These are phyloP conservation scores for Aspergillus alliaceus DNA, from an alignment of 2,329 filamentous ascomycete genomes.

Conservation along the genomic window DNA sequence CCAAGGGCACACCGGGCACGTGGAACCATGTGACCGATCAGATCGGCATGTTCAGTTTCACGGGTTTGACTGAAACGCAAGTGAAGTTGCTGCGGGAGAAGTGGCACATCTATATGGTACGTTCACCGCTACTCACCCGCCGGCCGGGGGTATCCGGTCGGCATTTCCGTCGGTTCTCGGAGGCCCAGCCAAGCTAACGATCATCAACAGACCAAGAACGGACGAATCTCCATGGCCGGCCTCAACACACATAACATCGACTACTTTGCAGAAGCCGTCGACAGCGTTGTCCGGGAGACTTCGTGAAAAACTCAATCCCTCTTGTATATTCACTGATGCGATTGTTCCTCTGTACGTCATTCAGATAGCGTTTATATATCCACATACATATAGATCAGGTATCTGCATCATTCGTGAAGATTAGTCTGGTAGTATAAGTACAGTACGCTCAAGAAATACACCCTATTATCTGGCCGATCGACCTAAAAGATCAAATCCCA, in stretches of 20 bases:
- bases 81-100: conserved; percentile 48
- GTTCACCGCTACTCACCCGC: background rate
- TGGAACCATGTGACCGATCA: conserved; percentile 99
- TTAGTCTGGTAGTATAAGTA: background rate
- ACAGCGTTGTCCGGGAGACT: conserved; percentile 68
- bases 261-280: conserved; percentile 86
- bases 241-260: conserved; percentile 89
- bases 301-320: conserved; percentile 19
- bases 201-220: conserved; percentile 74
- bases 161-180: background rate
- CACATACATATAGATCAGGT: background rate
- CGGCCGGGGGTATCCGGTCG: background rate
- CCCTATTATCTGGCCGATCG: background rate
- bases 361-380: background rate
- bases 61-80: conserved; percentile 52
- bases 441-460: background rate
- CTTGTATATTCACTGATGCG: conserved; percentile 2
- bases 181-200: conserved; percentile 6
- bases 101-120: conserved; percentile 53
- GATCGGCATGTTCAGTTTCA: conserved; percentile 98
- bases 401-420: background rate
- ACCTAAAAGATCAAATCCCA: conserved; percentile 69
- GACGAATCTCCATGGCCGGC: conserved; percentile 97
- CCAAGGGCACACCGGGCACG: conserved; percentile 78
- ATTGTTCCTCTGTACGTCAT: background rate